A percentile compares a stretch with the other conserved stretches of the same genome.
These are phyloP conservation scores for Metroxylon sagu DNA, from an alignment of 176 grass and related monocot species.

Conservation along the genomic window DNA sequence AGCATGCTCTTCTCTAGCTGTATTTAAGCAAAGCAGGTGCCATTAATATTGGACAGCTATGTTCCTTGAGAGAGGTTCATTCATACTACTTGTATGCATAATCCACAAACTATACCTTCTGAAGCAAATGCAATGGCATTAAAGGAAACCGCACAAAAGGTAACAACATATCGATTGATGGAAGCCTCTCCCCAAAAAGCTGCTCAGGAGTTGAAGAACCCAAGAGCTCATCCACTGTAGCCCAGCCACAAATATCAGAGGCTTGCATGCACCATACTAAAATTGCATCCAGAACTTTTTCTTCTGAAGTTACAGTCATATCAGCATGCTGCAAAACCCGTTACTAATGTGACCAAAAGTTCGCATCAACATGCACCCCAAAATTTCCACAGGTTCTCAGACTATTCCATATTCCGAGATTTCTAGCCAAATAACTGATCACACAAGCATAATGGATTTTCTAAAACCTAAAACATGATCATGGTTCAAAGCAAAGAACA, in stretches of 20 bases:
- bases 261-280: constrained; percentile 73
- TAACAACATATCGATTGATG: constrained; percentile 41
- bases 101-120: constrained; percentile 36
- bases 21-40: constrained; percentile 15
- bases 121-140: constrained; percentile 42
- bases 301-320: constrained; percentile 97
- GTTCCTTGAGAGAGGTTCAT: neutral
- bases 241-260: constrained; percentile 51
- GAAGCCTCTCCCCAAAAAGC: constrained; percentile 65
- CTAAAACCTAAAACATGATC: too few relatives aligned
- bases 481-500: too few relatives aligned
- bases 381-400: too few relatives aligned
- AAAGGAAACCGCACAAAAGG: constrained; percentile 83
- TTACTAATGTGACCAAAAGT: neutral
- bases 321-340: constrained; percentile 73
- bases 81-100: neutral
- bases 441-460: too few relatives aligned
- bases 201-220: constrained; percentile 44
- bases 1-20: constrained; percentile 81
- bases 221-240: constrained; percentile 55
- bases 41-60: neutral
- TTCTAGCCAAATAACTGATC: too few relatives aligned
- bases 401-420: too few relatives aligned
- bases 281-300: constrained; percentile 82
- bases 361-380: neutral